Base-by-base conservation (phyloP, 1,284 basidiomycete genomes). In the Cutaneotrichosporon mucoides region DNA sequence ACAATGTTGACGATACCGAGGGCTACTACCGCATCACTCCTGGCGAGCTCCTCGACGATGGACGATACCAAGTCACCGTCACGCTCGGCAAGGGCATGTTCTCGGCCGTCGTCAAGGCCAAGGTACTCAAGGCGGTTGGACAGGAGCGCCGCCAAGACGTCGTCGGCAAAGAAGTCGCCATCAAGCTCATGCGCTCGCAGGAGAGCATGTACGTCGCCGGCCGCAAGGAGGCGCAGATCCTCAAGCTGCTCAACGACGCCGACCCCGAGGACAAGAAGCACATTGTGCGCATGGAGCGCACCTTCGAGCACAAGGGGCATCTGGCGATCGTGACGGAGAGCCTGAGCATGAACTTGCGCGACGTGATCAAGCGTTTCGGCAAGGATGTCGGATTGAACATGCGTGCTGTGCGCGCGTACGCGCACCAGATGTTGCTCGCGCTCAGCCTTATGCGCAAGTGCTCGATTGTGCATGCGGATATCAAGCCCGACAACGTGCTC, bases 191-290 rank as follows among this genome's bases (percentile, higher is more conserved):
- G 53, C 83, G 96, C 41, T 88, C 87, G 67, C 96, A 99, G 75
- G 95, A 99, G 76, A 92, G 90, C 45, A 99, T 99, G 96, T 90
- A 92, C 79, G 91, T 93, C 59, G 93, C 95, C 35, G 96, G 95
- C 6, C 78, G 89, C 69, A 98, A 98, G 75, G 96, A 99, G 75
- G 88, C 85, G 0, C 85, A 88, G 71, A 94, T 97, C 49, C 81
- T 99, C 50, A 86, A 88, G 66, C 92, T 90, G 73, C 81, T 99
- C 38, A 86, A 82, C 60, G 86, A 89, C 63, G 87, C 92, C 12
- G 95, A 99, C 76, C 92, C 91, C 4, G 92, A 95, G 34, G 95
- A 99, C 79, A 96, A 92, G 80, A 95, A 95, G 73, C 96, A 99
- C 75, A 80, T 99, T 34, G 88, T 99, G 13, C 85, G 92, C 11